Evolutionary conservation across 306 rosid genomes (phyloP).

Genomic region (Fragaria nilgerrensis): DNA sequence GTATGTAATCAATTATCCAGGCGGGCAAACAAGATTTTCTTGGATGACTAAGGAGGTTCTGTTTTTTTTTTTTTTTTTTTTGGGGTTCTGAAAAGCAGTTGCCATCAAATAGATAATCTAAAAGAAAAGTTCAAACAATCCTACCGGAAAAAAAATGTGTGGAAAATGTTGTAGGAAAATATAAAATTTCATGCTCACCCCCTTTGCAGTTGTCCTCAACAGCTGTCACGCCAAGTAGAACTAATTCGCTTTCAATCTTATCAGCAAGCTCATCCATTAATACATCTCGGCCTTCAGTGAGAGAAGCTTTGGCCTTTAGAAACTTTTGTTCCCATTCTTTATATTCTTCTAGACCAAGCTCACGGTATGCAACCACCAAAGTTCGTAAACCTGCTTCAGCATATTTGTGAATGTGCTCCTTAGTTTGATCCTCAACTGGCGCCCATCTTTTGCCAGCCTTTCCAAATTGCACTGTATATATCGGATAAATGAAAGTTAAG

Average conservation of each 20-base stretch:
- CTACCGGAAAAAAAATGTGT: not conserved
- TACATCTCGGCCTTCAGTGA: conserved; percentile 48
- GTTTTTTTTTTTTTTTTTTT: not conserved
- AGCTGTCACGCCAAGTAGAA: conserved; percentile 87
- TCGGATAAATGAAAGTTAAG: conserved; percentile 25
- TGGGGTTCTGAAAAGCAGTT: not conserved
- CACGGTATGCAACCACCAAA: conserved; percentile 60
- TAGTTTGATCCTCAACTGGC: conserved; percentile 66
- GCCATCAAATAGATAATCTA: not conserved
- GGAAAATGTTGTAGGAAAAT: not conserved
- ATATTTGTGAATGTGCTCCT: conserved; percentile 59
- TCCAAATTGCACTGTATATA: conserved; percentile 66
- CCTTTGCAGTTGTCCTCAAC: conserved; percentile 88
- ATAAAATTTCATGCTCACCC: conserved; percentile 44
- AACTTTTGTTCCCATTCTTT: conserved; percentile 62
- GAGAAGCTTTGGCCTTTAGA: conserved; percentile 54
- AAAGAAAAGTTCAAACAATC: not conserved
- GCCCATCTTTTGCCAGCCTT: conserved; percentile 66
- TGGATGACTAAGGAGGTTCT: not conserved
- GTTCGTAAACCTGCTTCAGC: conserved; percentile 92
- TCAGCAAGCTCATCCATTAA: conserved; percentile 61
- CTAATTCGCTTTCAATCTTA: conserved; percentile 60
- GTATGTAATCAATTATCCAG: conserved; percentile 23
- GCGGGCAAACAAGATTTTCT: conserved; percentile 3
- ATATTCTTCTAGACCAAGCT: conserved; percentile 64